These are phyloP conservation scores for Alternaria dauci DNA, from an alignment of 2,329 filamentous ascomycete species.

Conservation along the genomic window DNA sequence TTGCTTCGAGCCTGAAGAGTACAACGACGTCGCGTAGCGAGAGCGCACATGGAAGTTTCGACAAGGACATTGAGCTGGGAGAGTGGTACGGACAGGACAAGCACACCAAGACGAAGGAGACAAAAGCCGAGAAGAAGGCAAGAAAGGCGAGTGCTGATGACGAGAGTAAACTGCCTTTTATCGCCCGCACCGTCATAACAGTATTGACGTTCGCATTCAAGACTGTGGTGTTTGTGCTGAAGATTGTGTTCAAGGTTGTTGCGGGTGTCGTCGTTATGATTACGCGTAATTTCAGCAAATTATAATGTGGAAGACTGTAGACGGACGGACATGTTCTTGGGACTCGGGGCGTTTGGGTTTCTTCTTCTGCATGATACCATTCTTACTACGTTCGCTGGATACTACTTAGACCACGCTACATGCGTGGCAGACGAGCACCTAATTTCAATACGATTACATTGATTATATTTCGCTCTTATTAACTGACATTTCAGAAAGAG, in stretches of 20 bases:
- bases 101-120: slow-evolving; percentile 15
- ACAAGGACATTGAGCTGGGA: slow-evolving; percentile 51
- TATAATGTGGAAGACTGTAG: slow-evolving; percentile 22
- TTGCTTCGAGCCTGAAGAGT: slow-evolving; percentile 28
- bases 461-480: not conserved
- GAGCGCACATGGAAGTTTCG: slow-evolving; percentile 33
- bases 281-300: slow-evolving; percentile 47
- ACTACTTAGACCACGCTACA: not conserved
- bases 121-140: slow-evolving; percentile 37
- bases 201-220: slow-evolving; percentile 55
- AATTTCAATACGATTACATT: not conserved
- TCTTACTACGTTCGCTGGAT: slow-evolving; percentile 16
- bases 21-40: slow-evolving; percentile 25
- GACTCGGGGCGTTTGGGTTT: not conserved
- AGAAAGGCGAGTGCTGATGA: slow-evolving; percentile 40
- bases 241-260: slow-evolving; percentile 53
- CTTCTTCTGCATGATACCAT: slow-evolving; percentile 16
- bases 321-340: not conserved
- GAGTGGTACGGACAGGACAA: slow-evolving; percentile 49
- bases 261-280: slow-evolving; percentile 51
- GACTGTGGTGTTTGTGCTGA: slow-evolving; percentile 53
- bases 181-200: slow-evolving; percentile 51
- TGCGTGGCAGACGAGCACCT: not conserved
- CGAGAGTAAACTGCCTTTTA: slow-evolving; percentile 48
- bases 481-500: not conserved